Conservation (phyloP, 257 asterid species). For the Ophiorrhiza pumila region DNA sequence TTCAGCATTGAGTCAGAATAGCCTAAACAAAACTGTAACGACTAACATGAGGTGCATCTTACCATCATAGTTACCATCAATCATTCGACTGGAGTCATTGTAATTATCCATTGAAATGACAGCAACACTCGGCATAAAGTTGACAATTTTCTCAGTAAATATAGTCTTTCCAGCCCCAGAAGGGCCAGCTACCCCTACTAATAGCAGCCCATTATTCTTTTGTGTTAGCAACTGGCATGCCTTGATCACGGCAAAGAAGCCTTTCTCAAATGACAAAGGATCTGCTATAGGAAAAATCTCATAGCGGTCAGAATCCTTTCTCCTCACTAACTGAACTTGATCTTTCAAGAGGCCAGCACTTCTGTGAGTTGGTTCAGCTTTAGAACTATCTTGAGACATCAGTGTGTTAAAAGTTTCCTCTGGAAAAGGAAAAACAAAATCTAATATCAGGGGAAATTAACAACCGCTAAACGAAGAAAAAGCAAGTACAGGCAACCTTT, state of each 20-base stretch:
- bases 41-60: constrained; percentile 17
- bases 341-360: constrained; percentile 84
- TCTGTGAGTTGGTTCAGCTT: constrained; percentile 43
- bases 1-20: constrained; percentile 4
- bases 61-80: constrained; percentile 98
- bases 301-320: constrained; percentile 72
- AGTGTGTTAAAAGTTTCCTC: constrained; percentile 25
- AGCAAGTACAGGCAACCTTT: background rate
- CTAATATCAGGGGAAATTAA: constrained; percentile 4
- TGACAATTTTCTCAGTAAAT: constrained; percentile 59
- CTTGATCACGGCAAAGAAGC: constrained; percentile 83
- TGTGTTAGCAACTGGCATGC: constrained; percentile 86
- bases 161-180: constrained; percentile 98
- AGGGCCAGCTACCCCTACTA: constrained; percentile 94
- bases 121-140: constrained; percentile 86
- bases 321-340: constrained; percentile 78
- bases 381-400: constrained; percentile 50
- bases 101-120: constrained; percentile 98
- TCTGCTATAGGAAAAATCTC: constrained; percentile 68
- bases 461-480: background rate
- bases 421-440: constrained; percentile 22
- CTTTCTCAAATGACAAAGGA: constrained; percentile 88
- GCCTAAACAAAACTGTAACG: constrained; percentile 1
- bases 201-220: constrained; percentile 78
- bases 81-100: constrained; percentile 89